Conservation (phyloP, 1,284 basidiomycete species). For the Hortiboletus rubellus region DNA sequence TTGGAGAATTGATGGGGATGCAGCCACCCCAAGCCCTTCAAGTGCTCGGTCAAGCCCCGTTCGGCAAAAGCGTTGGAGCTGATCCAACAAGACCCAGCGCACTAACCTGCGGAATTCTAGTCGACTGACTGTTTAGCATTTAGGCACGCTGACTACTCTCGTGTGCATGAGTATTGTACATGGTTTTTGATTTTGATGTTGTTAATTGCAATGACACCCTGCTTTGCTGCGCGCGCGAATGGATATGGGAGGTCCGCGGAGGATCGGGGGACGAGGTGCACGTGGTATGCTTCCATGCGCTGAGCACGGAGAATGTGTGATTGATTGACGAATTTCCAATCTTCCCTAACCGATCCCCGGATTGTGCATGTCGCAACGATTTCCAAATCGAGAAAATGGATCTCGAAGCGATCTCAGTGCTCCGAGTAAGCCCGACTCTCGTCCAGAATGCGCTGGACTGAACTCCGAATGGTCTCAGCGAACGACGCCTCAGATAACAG, state of each 20-base stretch:
- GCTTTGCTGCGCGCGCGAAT: not conserved
- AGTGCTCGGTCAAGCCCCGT: constrained; percentile 58
- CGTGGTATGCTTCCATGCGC: not conserved
- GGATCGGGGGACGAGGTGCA: not conserved
- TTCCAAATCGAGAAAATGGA: not conserved
- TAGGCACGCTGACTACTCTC: not conserved
- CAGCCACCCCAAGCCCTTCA: constrained; percentile 63
- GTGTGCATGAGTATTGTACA: not conserved
- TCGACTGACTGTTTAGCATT: not conserved
- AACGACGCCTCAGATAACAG: constrained; percentile 54
- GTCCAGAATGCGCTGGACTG: constrained; percentile 44
- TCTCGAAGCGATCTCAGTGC: not conserved
- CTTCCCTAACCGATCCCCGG: constrained; percentile 9
- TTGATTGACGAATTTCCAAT: constrained; percentile 7
- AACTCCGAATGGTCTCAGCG: constrained; percentile 43
- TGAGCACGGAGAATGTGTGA: constrained; percentile 1
- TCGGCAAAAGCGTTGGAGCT: constrained; percentile 53
- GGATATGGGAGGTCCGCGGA: constrained; percentile 9
- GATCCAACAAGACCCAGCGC: constrained; percentile 45
- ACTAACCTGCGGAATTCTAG: constrained; percentile 13
- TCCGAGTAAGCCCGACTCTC: constrained; percentile 27
- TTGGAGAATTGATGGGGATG: constrained; percentile 2
- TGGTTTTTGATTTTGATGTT: not conserved
- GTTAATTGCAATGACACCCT: not conserved
- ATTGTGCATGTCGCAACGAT: not conserved